phyloP scores from a whole-genome alignment of 192 early-diverging fungal genomes.

The Phlyctochytrium bullatum region DNA sequence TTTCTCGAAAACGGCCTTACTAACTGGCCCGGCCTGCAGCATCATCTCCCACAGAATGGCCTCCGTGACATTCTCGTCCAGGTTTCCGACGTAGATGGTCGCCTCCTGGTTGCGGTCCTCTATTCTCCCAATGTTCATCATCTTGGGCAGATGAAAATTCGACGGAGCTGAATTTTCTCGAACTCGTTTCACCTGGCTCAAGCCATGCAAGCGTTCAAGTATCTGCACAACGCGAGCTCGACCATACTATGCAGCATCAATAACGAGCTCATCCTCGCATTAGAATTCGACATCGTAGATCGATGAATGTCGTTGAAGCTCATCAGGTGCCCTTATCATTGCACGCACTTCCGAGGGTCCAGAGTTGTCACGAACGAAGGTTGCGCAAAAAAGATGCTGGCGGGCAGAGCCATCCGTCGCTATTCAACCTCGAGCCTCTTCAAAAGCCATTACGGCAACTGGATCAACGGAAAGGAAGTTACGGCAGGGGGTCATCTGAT shows the following conservation, averaged over 20 bases:
- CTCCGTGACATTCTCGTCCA: conserved; percentile 92
- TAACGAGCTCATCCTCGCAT: no score
- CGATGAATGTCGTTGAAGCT: background rate
- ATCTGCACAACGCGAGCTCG: no score
- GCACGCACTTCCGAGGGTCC: no score
- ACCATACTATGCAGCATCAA: no score
- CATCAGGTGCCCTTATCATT: no score
- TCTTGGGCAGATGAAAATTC: no score
- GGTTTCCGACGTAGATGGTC: conserved; percentile 95
- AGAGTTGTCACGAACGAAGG: no score
- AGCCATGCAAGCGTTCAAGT: no score
- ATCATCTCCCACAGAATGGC: conserved; percentile 97
- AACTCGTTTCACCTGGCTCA: no score
- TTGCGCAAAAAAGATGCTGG: background rate
- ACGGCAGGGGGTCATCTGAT: background rate
- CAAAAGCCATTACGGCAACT: background rate
- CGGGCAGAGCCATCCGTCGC: background rate
- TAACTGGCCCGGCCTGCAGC: conserved; percentile 95
- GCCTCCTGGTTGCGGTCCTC: conserved; percentile 96
- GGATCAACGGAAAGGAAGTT: conserved; percentile 8
- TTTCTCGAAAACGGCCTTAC: conserved; percentile 32
- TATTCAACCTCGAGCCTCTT: background rate
- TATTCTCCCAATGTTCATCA: conserved; percentile 10
- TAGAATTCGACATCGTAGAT: no score
- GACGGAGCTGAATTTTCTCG: no score